Percentiles rank a stretch among this genome's conserved stretches.
These are phyloP conservation scores for Scheffersomyces amazonensis DNA, from an alignment of 805 yeast species.

Conservation along the genomic window DNA sequence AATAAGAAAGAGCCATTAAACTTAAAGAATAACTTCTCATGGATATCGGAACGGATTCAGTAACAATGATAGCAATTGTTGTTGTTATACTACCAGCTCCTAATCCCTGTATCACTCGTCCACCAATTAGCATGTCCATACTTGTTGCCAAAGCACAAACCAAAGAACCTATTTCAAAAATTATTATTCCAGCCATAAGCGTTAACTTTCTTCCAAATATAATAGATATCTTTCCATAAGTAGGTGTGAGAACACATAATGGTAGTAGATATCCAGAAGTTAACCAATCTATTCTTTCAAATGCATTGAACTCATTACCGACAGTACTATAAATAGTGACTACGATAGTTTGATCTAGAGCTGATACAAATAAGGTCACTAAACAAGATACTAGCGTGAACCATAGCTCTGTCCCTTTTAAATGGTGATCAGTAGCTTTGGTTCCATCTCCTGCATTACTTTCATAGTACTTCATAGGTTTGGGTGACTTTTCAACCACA, in stretches of 20 bases:
- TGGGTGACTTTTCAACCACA: background rate
- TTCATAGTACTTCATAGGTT: conserved; percentile 21
- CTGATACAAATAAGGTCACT: conserved; percentile 35
- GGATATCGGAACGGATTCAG: conserved; percentile 50
- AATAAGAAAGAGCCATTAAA: conserved; percentile 40
- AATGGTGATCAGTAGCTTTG: conserved; percentile 30
- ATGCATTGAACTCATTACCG: conserved; percentile 47
- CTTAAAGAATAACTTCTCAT: conserved; percentile 39
- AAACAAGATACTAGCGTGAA: conserved; percentile 26
- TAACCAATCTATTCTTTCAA: conserved; percentile 58
- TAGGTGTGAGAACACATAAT: conserved; percentile 49
- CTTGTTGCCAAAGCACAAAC: conserved; percentile 51
- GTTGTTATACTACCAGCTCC: conserved; percentile 71
- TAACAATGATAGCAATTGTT: conserved; percentile 51
- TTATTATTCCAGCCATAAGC: conserved; percentile 43
- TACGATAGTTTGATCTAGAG: conserved; percentile 59
- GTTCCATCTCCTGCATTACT: conserved; percentile 45
- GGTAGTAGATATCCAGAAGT: conserved; percentile 54
- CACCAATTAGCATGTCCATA: conserved; percentile 65
- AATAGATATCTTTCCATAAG: conserved; percentile 58
- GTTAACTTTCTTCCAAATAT: conserved; percentile 56
- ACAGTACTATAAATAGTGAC: conserved; percentile 50
- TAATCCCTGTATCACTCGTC: conserved; percentile 66
- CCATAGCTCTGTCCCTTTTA: conserved; percentile 22
- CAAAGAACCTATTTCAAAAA: conserved; percentile 64